Evolutionary conservation across 768 basidiomycete species (phyloP).

Genomic region (Clavaria fumosa): DNA sequence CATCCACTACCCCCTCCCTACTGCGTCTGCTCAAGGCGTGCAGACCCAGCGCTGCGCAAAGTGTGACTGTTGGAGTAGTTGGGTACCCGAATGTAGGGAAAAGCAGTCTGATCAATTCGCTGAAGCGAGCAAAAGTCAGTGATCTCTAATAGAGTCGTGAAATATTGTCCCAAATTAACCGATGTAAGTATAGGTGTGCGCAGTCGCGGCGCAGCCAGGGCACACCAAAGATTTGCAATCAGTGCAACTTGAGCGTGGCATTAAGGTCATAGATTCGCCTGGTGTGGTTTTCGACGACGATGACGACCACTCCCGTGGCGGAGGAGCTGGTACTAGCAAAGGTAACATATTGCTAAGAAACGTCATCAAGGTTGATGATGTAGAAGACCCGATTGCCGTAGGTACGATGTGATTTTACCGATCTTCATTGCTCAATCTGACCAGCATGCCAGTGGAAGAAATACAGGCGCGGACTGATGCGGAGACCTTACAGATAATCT

Average conservation of each 20-base stretch:
- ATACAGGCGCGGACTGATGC: constrained; percentile 60
- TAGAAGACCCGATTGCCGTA: constrained; percentile 80
- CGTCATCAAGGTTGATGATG: constrained; percentile 79
- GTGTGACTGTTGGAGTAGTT: constrained; percentile 78
- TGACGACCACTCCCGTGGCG: constrained; percentile 31
- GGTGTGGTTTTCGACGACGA: constrained; percentile 95
- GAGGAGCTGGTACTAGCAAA: constrained; percentile 32
- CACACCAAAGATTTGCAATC: constrained; percentile 89
- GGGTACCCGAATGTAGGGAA: constrained; percentile 98
- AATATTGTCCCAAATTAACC: neutral
- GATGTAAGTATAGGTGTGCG: constrained; percentile 46
- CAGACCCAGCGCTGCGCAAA: constrained; percentile 48
- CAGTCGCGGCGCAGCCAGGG: constrained; percentile 87
- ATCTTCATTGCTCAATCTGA: neutral
- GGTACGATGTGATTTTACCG: constrained; percentile 32
- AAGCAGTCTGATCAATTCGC: constrained; percentile 83
- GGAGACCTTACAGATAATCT: constrained; percentile 67
- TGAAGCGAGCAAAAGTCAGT: constrained; percentile 67
- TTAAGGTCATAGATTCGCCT: constrained; percentile 88
- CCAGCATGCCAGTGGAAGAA: constrained; percentile 52
- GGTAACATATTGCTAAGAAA: constrained; percentile 68
- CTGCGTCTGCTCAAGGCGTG: constrained; percentile 75
- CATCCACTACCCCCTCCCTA: constrained; percentile 58
- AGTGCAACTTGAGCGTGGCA: constrained; percentile 80
- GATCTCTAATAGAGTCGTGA: neutral